Percentiles rank a stretch among this genome's conserved stretches.
These are phyloP conservation scores for Pseudevernia furfuracea DNA, from an alignment of 495 filamentous ascomycete genomes.

Conservation along the genomic window DNA sequence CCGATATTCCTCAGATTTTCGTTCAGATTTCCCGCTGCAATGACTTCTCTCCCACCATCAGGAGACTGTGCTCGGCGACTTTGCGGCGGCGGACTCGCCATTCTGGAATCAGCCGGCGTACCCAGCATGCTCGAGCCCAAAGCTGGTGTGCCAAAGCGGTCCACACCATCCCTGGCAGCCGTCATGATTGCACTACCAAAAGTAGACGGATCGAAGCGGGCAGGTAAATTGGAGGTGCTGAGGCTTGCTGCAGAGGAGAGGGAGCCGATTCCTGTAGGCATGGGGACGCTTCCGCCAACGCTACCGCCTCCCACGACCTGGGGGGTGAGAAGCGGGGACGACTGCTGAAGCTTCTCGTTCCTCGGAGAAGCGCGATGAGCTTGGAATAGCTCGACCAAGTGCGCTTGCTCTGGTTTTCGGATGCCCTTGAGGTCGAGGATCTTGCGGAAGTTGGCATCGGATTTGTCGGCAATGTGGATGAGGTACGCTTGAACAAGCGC, in stretches of 20 bases:
- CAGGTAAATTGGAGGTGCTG: constrained; percentile 37
- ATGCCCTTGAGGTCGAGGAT: constrained; percentile 91
- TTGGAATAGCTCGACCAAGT: constrained; percentile 81
- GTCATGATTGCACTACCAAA: constrained; percentile 66
- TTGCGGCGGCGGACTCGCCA: constrained; percentile 25
- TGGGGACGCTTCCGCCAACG: constrained; percentile 20
- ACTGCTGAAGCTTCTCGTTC: constrained; percentile 47
- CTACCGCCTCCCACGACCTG: constrained; percentile 40
- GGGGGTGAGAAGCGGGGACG: constrained; percentile 54
- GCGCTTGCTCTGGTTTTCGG: constrained; percentile 65
- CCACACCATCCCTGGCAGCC: constrained; percentile 84
- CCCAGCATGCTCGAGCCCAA: constrained; percentile 30
- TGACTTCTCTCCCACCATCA: constrained; percentile 26
- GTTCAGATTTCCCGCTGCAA: constrained; percentile 58
- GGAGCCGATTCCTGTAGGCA: constrained; percentile 32
- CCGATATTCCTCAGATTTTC: constrained; percentile 92
- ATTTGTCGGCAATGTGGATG: constrained; percentile 83
- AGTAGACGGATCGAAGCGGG: constrained; percentile 66
- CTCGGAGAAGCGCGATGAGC: constrained; percentile 55
- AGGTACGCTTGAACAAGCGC: constrained; percentile 95
- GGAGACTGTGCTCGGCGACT: constrained; percentile 25
- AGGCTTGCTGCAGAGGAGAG: constrained; percentile 38
- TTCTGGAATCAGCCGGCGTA: constrained; percentile 21
- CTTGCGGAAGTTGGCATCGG: constrained; percentile 91
- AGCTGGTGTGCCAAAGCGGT: constrained; percentile 65